Conservation (phyloP, 495 filamentous ascomycete species). For the Neurospora sp. region DNA sequence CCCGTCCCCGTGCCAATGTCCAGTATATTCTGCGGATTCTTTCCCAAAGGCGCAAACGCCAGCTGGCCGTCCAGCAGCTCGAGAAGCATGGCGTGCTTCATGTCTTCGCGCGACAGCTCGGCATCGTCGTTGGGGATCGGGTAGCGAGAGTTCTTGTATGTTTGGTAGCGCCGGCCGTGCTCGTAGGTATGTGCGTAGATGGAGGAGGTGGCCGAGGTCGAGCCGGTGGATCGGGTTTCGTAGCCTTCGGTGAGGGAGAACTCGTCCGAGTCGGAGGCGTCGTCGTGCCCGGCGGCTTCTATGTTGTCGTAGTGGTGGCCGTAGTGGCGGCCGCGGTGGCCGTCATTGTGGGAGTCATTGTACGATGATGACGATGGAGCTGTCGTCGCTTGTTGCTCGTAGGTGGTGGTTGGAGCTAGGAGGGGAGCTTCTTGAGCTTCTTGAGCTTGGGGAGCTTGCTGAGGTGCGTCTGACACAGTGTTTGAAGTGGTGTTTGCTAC, state of each 20-base stretch:
- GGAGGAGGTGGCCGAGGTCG: constrained; percentile 32
- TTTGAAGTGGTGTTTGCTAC: background rate
- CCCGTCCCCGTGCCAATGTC: constrained; percentile 46
- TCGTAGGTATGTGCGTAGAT: constrained; percentile 36
- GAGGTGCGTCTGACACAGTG: background rate
- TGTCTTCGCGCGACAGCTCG: constrained; percentile 38
- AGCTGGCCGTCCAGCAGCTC: constrained; percentile 32
- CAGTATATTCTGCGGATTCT: constrained; percentile 32
- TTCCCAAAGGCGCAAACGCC: constrained; percentile 31
- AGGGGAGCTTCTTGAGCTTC: background rate
- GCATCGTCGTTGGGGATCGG: constrained; percentile 47
- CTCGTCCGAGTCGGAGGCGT: constrained; percentile 15
- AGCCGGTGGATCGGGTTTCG: constrained; percentile 11
- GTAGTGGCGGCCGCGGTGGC: background rate
- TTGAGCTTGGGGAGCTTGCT: background rate
- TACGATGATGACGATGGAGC: too few relatives aligned
- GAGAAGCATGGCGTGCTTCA: constrained; percentile 33
- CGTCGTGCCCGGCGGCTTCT: constrained; percentile 10
- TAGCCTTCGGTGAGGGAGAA: constrained; percentile 22
- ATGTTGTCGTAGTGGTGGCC: constrained; percentile 7
- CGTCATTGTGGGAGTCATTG: background rate
- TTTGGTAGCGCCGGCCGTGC: constrained; percentile 51
- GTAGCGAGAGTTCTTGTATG: constrained; percentile 44
- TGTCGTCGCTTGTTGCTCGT: background rate
- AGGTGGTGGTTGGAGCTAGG: background rate